A percentile compares a stretch with the other conserved stretches of the same genome.
Evolutionary conservation across 768 basidiomycete genomes (phyloP).

Genomic region (Suillus discolor): DNA sequence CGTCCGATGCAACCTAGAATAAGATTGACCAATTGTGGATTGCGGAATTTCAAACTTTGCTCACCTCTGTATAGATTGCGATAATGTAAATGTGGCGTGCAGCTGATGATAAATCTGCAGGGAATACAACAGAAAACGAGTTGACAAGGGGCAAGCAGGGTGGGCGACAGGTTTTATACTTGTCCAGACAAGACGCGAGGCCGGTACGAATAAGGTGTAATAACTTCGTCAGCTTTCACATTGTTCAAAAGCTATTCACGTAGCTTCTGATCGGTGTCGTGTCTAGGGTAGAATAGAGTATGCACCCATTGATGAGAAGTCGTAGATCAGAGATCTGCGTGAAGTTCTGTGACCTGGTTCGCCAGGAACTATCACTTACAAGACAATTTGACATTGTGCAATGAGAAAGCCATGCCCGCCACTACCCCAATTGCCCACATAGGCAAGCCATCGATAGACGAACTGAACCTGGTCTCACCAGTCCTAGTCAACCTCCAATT

Average conservation of each 20-base stretch:
- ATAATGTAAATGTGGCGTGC: neutral
- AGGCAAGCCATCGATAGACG: too few relatives aligned
- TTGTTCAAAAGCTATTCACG: neutral
- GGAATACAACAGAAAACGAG: neutral
- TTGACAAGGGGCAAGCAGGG: neutral
- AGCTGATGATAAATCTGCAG: neutral
- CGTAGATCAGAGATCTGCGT: neutral
- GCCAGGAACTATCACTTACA: too few relatives aligned
- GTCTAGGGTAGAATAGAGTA: neutral
- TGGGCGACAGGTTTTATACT: neutral
- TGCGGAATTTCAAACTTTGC: neutral
- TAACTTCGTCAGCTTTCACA: neutral
- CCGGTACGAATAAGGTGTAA: neutral
- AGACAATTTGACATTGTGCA: too few relatives aligned
- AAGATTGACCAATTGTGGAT: neutral
- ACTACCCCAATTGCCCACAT: too few relatives aligned
- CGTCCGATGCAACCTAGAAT: neutral
- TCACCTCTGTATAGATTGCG: neutral
- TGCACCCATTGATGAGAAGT: neutral
- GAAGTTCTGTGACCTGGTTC: neutral
- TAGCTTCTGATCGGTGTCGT: neutral
- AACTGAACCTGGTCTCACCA: too few relatives aligned
- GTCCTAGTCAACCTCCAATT: too few relatives aligned
- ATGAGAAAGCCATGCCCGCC: too few relatives aligned
- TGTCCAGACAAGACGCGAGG: neutral